Base-by-base conservation (phyloP, 1,284 basidiomycete genomes). In the Boletellus sp. region DNA sequence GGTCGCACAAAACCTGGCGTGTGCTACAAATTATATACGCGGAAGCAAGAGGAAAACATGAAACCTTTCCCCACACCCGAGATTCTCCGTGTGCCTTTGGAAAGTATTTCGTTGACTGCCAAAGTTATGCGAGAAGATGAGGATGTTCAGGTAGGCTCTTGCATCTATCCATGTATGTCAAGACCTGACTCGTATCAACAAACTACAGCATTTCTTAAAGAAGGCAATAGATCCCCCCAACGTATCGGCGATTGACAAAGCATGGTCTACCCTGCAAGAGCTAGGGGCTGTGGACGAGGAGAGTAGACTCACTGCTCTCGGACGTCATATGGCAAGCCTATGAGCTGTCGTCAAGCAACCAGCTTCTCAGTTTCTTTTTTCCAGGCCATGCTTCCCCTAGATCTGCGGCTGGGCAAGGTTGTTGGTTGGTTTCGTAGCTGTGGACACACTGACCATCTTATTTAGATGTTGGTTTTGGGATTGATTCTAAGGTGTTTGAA, bases 391-490 rank as follows among this genome's bases (percentile, higher is more conserved):
- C 77, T 97, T 28, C 94, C 94, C 1, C 75, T 97, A 24, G 94
- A 97, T 70, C 73, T 97, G n/a, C 80, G 92, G 43, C 77, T 97
- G 19, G 91, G 84, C 35, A 97, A 97, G 76, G 85, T 89, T 30
- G 60, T 51, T 26, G 18, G 38, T 19, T 4, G 6, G 5, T 26
- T 18, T 47, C n/a, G 43, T 1, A 4, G 36, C 43, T 32, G 36
- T 5, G 18, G 30, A 22, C 49, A 37, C 21, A 36, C 49, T 50
- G 36, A 60, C 33, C 22, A 16, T 45, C 50, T 48, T 21, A 3
- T 22, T 41, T 44, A 89, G 87, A 93, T 94, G 89, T 79, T 95
- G n/a, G 80, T 93, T 8, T 74, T 95, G 0, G 91, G 80, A 0
- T 82, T 86, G 1, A 80, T 93, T 41, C 93, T 95, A 71, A 81